phyloP scores from a whole-genome alignment of 306 rosid species.

The Trifolium subterraneum region DNA sequence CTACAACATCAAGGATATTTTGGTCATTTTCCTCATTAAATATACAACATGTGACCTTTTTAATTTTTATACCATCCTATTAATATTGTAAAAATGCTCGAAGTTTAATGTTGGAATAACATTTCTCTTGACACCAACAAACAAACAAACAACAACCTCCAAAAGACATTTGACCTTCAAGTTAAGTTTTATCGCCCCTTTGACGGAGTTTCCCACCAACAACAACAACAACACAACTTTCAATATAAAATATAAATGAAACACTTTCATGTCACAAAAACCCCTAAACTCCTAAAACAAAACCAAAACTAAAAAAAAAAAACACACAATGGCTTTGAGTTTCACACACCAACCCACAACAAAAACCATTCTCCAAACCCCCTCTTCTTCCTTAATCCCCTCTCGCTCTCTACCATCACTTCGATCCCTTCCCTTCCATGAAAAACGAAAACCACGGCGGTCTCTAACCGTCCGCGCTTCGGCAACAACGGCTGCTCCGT shows the following conservation, averaged over 20 bases:
- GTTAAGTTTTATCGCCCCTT: slow-evolving; percentile 65
- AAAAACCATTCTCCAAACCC: slow-evolving; percentile 52
- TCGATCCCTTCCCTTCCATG: slow-evolving; percentile 39
- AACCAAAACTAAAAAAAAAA: background rate
- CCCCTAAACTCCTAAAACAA: background rate
- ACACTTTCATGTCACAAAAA: background rate
- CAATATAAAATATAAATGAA: background rate
- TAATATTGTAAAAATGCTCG: too few species aligned
- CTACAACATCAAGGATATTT: too few species aligned
- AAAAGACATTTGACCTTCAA: slow-evolving; percentile 19
- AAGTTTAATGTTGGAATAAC: too few species aligned
- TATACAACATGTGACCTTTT: too few species aligned
- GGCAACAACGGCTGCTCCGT: slow-evolving; percentile 52
- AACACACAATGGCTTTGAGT: slow-evolving; percentile 63
- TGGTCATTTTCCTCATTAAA: too few species aligned
- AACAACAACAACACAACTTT: slow-evolving; percentile 14
- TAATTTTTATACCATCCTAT: too few species aligned
- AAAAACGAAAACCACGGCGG: slow-evolving; percentile 29
- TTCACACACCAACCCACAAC: slow-evolving; percentile 48
- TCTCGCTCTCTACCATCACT: slow-evolving; percentile 40
- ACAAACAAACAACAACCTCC: background rate
- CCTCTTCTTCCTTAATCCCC: slow-evolving; percentile 49
- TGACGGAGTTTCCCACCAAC: slow-evolving; percentile 73
- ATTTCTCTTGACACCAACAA: background rate
- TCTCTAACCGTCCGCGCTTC: slow-evolving; percentile 56